Evolutionary conservation across 148 eudicot genomes (phyloP).

Genomic region (Rhododendron griersonianum): DNA sequence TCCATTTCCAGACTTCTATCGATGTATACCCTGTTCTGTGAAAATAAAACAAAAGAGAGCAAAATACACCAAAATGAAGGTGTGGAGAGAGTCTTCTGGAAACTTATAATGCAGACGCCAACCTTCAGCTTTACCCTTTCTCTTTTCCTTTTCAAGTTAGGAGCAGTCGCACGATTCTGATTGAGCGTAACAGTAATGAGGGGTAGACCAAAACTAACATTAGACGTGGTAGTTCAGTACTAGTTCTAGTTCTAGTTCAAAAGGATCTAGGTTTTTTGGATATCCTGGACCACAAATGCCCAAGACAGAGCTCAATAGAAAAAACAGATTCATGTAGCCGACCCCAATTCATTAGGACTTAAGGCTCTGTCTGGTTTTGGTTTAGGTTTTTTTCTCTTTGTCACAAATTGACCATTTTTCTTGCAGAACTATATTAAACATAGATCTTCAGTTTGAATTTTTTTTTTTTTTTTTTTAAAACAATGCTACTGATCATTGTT

Average conservation of each 20-base stretch:
- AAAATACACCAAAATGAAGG: neutral
- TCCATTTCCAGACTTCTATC: constrained; percentile 67
- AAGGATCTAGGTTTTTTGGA: neutral
- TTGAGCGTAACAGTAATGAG: neutral
- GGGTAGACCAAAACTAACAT: neutral
- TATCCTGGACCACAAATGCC: neutral
- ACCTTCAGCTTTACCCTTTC: neutral
- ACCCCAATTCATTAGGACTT: neutral
- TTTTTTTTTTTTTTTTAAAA: neutral
- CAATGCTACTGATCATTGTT: neutral
- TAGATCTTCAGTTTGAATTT: neutral
- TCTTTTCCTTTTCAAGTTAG: neutral
- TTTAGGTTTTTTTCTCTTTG: neutral
- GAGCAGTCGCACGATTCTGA: neutral
- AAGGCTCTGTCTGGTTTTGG: neutral
- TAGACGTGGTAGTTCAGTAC: neutral
- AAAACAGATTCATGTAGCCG: neutral
- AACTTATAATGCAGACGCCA: neutral
- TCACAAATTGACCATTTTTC: neutral
- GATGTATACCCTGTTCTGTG: constrained; percentile 45
- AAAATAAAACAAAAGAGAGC: neutral
- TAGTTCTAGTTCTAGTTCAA: no score
- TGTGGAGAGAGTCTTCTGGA: neutral
- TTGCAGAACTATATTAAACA: neutral
- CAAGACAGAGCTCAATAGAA: neutral